Evolutionary conservation across 176 grass and related monocot species (phyloP).

Genomic region (Triticum turgidum): DNA sequence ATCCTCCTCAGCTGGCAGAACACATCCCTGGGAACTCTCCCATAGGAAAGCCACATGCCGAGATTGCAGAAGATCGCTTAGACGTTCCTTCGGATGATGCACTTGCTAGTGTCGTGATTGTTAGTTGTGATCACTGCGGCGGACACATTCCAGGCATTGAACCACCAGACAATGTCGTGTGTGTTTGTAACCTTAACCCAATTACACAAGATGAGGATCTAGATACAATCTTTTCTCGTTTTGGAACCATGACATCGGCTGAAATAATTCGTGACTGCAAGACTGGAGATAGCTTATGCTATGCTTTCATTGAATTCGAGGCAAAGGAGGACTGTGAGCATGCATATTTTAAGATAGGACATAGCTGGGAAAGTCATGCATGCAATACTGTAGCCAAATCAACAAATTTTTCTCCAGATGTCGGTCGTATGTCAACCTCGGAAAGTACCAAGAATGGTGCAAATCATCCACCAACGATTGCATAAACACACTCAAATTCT

Average conservation of each 20-base stretch:
- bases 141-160: not conserved
- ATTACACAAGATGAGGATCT: slow-evolving; percentile 91
- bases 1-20: slow-evolving; percentile 63
- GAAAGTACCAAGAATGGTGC: too few relatives aligned
- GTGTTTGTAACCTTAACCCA: slow-evolving; percentile 83
- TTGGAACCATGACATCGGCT: slow-evolving; percentile 77
- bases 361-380: too few relatives aligned
- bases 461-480: too few relatives aligned
- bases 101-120: too few relatives aligned
- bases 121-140: too few relatives aligned
- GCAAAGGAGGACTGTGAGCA: slow-evolving; percentile 64
- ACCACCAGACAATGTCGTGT: slow-evolving; percentile 81
- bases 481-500: too few relatives aligned
- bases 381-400: too few relatives aligned
- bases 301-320: slow-evolving; percentile 94
- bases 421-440: too few relatives aligned
- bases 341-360: slow-evolving; percentile 62
- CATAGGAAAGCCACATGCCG: slow-evolving; percentile 62
- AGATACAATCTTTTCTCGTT: slow-evolving; percentile 86
- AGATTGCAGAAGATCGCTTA: slow-evolving; percentile 70
- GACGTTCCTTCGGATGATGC: slow-evolving; percentile 58
- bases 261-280: slow-evolving; percentile 82
- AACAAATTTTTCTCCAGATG: too few relatives aligned
- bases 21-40: slow-evolving; percentile 82
- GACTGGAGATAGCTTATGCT: slow-evolving; percentile 89